Percentiles rank a stretch among this genome's conserved stretches.
Conservation (phyloP, 2,329 filamentous ascomycete genomes). For the Mariannaea sp. region DNA sequence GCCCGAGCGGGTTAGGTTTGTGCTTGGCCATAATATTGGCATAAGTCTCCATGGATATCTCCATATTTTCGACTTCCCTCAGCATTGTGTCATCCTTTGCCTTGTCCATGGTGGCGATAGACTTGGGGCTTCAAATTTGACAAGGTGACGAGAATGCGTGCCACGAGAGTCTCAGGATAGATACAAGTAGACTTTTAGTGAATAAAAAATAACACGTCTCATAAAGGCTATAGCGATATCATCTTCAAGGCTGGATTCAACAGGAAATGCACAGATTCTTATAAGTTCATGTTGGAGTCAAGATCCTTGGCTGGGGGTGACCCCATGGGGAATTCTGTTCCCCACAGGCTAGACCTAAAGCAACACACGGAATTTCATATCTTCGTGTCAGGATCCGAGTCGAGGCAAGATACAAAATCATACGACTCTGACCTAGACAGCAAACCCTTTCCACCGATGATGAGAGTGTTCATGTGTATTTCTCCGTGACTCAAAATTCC, state of each 20-base stretch:
- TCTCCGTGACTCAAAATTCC: background rate
- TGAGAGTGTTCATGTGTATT: background rate
- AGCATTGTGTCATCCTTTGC: slow-evolving; percentile 8
- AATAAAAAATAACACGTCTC: background rate
- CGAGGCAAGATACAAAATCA: background rate
- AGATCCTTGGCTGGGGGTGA: slow-evolving; percentile 4
- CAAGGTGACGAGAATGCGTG: background rate
- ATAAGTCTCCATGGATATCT: slow-evolving; percentile 11
- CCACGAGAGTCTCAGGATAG: background rate
- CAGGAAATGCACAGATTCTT: slow-evolving; percentile 1
- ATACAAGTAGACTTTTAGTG: background rate
- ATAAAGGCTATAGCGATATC: background rate
- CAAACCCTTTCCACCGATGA: background rate
- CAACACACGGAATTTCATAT: slow-evolving; percentile 12
- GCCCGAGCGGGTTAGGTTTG: slow-evolving; percentile 20
- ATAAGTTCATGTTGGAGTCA: slow-evolving; percentile 5
- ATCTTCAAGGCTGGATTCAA: background rate
- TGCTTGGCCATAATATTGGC: slow-evolving; percentile 19
- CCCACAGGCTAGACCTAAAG: slow-evolving; percentile 11
- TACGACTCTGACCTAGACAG: background rate
- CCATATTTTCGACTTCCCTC: slow-evolving; percentile 9
- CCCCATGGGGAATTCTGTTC: slow-evolving; percentile 15
- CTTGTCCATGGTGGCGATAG: slow-evolving; percentile 13
- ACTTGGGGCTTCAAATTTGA: background rate
- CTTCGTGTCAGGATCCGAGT: slow-evolving; percentile 1